Evolutionary conservation across 2,329 filamentous ascomycete species (phyloP).

Genomic region (Aspergillus sp.): DNA sequence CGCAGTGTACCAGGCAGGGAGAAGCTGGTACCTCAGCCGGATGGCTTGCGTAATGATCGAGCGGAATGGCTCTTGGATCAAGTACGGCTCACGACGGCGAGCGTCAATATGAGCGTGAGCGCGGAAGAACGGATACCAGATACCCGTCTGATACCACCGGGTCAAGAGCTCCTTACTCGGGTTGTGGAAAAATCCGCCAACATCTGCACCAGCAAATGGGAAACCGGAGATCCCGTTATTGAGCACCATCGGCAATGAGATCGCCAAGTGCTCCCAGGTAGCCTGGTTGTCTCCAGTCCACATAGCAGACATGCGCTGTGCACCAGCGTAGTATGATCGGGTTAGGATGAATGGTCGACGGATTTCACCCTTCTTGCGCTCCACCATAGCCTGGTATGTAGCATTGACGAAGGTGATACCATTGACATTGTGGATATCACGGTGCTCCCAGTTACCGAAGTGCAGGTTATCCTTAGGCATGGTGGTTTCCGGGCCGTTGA

Average conservation of each 20-base stretch:
- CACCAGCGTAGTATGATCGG: constrained; percentile 86
- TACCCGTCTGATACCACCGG: constrained; percentile 94
- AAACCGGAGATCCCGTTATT: constrained; percentile 91
- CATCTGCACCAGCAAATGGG: constrained; percentile 91
- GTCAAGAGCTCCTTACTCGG: constrained; percentile 87
- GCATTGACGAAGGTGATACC: constrained; percentile 95
- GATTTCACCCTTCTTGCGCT: constrained; percentile 81
- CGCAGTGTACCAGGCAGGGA: constrained; percentile 95
- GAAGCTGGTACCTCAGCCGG: constrained; percentile 80
- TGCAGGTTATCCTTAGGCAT: constrained; percentile 99
- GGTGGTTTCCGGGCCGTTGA: constrained; percentile 96
- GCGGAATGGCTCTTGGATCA: constrained; percentile 80
- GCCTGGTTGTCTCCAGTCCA: constrained; percentile 99
- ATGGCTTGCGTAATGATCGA: constrained; percentile 84
- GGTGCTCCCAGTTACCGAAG: constrained; percentile 88
- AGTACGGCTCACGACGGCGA: constrained; percentile 88
- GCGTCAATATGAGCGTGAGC: constrained; percentile 96
- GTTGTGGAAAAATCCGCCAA: constrained; percentile 97
- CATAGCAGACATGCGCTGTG: constrained; percentile 89
- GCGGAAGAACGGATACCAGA: constrained; percentile 98
- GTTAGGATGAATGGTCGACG: constrained; percentile 90
- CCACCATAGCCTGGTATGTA: constrained; percentile 79
- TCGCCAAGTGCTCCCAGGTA: constrained; percentile 85
- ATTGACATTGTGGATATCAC: constrained; percentile 93
- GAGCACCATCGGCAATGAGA: constrained; percentile 87